Base-by-base conservation (phyloP, 192 early-diverging fungal genomes). In the Podila clonocystis region DNA sequence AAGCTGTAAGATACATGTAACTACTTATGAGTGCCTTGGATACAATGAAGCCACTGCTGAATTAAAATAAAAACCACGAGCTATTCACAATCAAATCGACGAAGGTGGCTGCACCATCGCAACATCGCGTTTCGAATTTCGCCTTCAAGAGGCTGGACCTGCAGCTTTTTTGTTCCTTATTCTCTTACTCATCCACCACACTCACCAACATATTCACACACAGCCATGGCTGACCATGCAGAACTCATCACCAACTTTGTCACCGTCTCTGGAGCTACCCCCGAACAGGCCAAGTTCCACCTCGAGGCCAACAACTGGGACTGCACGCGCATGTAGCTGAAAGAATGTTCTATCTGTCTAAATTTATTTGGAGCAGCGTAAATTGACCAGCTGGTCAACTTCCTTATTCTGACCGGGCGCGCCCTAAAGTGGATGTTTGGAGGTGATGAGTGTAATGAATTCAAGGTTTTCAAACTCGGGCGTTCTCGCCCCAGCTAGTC, bases 231-330 rank as follows among this genome's bases (percentile, higher is more conserved):
- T 52, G 79, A 85, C 52, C 89, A 93, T 20, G 58, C 71, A 55
- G 85, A 88, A 63, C 85, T 91, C 63, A 87, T 92, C 77, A 78
- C 78, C 22, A 73, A 87, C 59, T 93, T 92, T 86, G 82, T 87
- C 4, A 78, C 68, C 19, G 84, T 92, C 67, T 89, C 86, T 29
- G 82, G 83, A 2, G 83, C 86, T 52, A 75, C 86, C 9, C 85
- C 85, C 20, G 82, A 87, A 34, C 86, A 90, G 77, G 93, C 93
- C 17, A 73, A 85, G 31, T 93, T 94, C 75, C 93, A 89, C 62
- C 84, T 94, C 9, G 92, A 93, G 74, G 91, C 90, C 28, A 90
- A 87, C 83, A 91, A 92, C 63, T 94, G 94, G 94, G 88, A 96
- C 84, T n/a, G n/a, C n/a, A n/a, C n/a, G n/a, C n/a, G n/a, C n/a